Evolutionary conservation across 2,329 filamentous ascomycete species (phyloP), one percentile per base, ranked within the genome.

Genomic region (Mycosphaerella arachidis): DNA sequence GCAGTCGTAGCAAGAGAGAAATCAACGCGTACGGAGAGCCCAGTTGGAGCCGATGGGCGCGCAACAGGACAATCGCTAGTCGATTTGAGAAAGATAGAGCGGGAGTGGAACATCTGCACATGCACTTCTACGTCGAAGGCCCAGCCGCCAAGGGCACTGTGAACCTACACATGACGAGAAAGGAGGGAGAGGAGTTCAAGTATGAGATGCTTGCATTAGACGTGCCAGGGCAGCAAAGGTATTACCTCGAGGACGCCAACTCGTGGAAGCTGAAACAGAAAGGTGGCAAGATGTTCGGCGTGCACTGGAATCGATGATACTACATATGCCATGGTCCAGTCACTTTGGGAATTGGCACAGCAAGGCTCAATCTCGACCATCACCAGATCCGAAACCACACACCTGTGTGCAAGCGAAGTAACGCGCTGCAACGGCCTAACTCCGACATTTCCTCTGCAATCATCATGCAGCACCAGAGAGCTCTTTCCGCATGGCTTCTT

Each of bases 51-150:
- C 90, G 91, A 70, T 96, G 91, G 91, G 87, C 89, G 24, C 76
- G 83, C 57, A 84, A 85, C 60, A 76, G 85, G 59, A 80, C 79
- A 20, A 81, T 87, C 65, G 80, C 82, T 68, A 68, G 65, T 51
- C 61, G 69, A 18, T 18, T 85, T 24, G 84, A 84, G 62, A 91
- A 83, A 6, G 92, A 97, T 71, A 78, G 82, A 10, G 81, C 85
- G 62, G 92, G 92, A 4, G 86, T 86, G 20, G 87, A 95, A 63
- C 92, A 97, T 73, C 74, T 97, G 63, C 78, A 85, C 64, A 91
- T 97, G 83, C 86, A 91, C 67, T 97, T 97, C 74, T 86, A 94
- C 72, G 87, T 96, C 43, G 86, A 92, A 72, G 93, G 93, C 0
- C 87, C 90, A 2, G 78, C 84, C 35, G 89, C 88, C 56, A 83